Base-by-base conservation (phyloP, 2,329 filamentous ascomycete genomes). In the Diaporthe ampelina region DNA sequence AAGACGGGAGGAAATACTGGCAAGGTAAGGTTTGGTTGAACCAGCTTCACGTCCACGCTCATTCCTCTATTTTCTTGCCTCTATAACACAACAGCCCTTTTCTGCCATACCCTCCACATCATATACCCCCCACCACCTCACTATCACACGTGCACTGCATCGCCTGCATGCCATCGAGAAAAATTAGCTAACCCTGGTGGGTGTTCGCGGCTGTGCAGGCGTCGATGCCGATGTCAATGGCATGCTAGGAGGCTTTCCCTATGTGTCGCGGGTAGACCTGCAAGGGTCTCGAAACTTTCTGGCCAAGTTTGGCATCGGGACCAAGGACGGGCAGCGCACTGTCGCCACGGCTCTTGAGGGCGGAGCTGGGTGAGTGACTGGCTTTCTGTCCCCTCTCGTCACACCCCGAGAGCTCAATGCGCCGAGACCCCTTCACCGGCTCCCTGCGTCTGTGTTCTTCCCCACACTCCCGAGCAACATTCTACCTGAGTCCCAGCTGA, bases 201-300 rank as follows among this genome's bases (percentile, higher is more conserved):
- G 29, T 35, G 21, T 54, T 68, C 63, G 32, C 48, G 48, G 5
- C 4, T 37, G 48, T 52, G 17, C 35, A 75, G 74, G 57, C 59
- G 54, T 86, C 70, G 81, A 82, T 2, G 84, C 86, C 56, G 83
- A 87, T 68, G 82, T 85, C 61, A 89, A 93, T 78, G 94, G 94
- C 80, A 95, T 97, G 92, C 92, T 97, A 1, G 95, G 94, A 76
- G 94, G 95, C 83, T 86, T 86, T 74, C 81, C 85, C 17, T 88
- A 91, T 81, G 88, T 94, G 79, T 93, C 91, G 45, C 89, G 90
- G 76, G 88, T 93, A 75, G 94, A 95, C 81, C 86, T 96, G 10
- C 90, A 92, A 78, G 91, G 91, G 52, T 94, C 92, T 4, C 88
- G 90, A 78, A 91, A 88, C 79, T 95, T 95, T 81, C 84, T 95